Conservation (phyloP, 2,329 filamentous ascomycete genomes). For the Westerdykella sp. region DNA sequence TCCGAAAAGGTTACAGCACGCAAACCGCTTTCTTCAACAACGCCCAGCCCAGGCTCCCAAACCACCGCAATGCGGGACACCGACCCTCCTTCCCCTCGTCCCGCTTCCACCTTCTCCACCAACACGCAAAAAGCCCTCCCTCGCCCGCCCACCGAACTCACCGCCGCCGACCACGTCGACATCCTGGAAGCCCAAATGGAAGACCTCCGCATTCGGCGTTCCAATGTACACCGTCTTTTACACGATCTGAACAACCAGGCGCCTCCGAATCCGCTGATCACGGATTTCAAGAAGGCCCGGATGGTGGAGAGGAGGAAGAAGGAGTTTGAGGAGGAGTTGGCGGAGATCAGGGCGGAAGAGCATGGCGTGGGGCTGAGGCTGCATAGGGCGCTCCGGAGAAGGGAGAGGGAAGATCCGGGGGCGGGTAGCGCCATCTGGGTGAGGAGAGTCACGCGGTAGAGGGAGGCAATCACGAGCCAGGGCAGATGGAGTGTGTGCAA, state of each 20-base stretch:
- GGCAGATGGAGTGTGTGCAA: no score
- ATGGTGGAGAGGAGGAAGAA: slow-evolving; percentile 32
- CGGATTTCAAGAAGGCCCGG: slow-evolving; percentile 31
- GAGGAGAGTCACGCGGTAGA: slow-evolving; percentile 30
- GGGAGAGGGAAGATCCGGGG: slow-evolving; percentile 33
- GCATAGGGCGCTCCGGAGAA: slow-evolving; percentile 36
- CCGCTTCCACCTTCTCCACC: slow-evolving; percentile 22
- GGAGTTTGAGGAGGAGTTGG: slow-evolving; percentile 33
- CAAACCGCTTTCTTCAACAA: slow-evolving; percentile 20
- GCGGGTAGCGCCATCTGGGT: slow-evolving; percentile 35
- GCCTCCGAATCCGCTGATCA: slow-evolving; percentile 35
- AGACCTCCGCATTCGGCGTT: slow-evolving; percentile 33
- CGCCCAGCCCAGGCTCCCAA: slow-evolving; percentile 5
- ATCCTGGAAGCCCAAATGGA: slow-evolving; percentile 36
- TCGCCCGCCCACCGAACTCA: slow-evolving; percentile 29
- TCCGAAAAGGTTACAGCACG: slow-evolving; percentile 20
- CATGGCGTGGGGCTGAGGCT: slow-evolving; percentile 38
- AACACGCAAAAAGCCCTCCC: slow-evolving; percentile 35
- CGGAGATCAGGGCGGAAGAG: slow-evolving; percentile 33
- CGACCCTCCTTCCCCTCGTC: slow-evolving; percentile 17
- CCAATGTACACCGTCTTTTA: slow-evolving; percentile 34
- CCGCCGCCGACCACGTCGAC: slow-evolving; percentile 32
- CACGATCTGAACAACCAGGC: slow-evolving; percentile 31
- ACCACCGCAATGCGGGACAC: slow-evolving; percentile 12
- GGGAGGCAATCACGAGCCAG: no score